Evolutionary conservation across 179 eudicot species (phyloP), one percentile per base, ranked within the genome.

Genomic region (Amaranthus tricolor): DNA sequence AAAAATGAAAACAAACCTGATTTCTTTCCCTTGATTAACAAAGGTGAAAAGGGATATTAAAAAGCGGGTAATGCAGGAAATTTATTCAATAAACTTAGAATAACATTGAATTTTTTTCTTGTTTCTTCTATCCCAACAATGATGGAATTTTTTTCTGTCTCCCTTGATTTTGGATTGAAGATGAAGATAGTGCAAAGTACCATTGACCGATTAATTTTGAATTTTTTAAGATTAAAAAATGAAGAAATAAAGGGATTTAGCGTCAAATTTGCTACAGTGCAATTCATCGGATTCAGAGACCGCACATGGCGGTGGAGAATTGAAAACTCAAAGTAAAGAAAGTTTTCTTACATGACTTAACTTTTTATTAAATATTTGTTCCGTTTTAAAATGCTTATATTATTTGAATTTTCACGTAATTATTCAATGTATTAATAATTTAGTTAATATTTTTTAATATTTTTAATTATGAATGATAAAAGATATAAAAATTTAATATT

Each of bases 81-180:
- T 6, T 20, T 15, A 19, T 44, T n/a, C 19, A 51, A 14, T n/a
- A 45, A 53, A 47, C 4, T 53, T 53, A 12, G 12, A 12, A 15
- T 24, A 53, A 24, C 60, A 53, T 14, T 15, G 13, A 21, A 53
- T 2, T 67, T 67, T 11, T 31, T 15, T 40, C 21, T 51, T 51
- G 19, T 40, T 9, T 43, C 49, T 43, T 54, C 7, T 15, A 59
- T 76, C 68, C 67, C 75, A 77, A 62, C 60, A 77, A 77, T 77
- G 62, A 45, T 6, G 43, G 64, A 45, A 70, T 43, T 31, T 71
- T 50, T 6, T 9, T 61, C 21, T n/a, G 16, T 19, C 45, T 62
- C 69, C 20, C 53, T 40, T 7, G 20, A 69, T 44, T 44, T 55
- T 62, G 67, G 74, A 14, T 57, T 69, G 59, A 58, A 68, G 73